These are phyloP conservation scores for Mortierella sp. DNA, from an alignment of 371 early-diverging fungal genomes.

Conservation along the genomic window DNA sequence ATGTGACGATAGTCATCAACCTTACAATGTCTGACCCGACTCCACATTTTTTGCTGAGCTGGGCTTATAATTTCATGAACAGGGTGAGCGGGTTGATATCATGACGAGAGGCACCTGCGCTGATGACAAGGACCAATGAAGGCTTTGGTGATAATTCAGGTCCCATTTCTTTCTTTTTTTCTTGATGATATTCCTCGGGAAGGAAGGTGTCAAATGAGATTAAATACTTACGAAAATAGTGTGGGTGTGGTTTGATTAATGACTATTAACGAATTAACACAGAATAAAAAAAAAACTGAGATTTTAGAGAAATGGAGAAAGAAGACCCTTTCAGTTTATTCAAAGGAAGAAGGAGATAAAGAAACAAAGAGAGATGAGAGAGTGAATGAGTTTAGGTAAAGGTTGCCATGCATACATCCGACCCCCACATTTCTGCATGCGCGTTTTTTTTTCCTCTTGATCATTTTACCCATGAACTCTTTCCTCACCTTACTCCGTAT, in stretches of 20 bases:
- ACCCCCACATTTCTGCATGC: conserved; percentile 6
- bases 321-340: not conserved
- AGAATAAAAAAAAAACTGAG: too few relatives aligned
- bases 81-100: too few relatives aligned
- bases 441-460: not conserved
- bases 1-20: not conserved
- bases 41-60: not conserved
- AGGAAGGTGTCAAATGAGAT: too few relatives aligned
- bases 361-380: conserved; percentile 2
- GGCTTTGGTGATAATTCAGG: not conserved
- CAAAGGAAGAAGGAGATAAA: not conserved
- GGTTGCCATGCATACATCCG: conserved; percentile 12
- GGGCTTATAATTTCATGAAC: not conserved
- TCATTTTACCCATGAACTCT: conserved; percentile 9
- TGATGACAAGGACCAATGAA: not conserved
- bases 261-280: too few relatives aligned
- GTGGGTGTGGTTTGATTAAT: not conserved
- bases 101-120: not conserved
- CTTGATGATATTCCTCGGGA: too few relatives aligned
- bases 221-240: not conserved
- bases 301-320: not conserved
- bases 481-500: too few relatives aligned
- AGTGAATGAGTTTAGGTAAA: not conserved
- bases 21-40: not conserved
- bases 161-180: too few relatives aligned